These are phyloP conservation scores for Alternaria triticina DNA, from an alignment of 2,329 filamentous ascomycete genomes.

Conservation along the genomic window DNA sequence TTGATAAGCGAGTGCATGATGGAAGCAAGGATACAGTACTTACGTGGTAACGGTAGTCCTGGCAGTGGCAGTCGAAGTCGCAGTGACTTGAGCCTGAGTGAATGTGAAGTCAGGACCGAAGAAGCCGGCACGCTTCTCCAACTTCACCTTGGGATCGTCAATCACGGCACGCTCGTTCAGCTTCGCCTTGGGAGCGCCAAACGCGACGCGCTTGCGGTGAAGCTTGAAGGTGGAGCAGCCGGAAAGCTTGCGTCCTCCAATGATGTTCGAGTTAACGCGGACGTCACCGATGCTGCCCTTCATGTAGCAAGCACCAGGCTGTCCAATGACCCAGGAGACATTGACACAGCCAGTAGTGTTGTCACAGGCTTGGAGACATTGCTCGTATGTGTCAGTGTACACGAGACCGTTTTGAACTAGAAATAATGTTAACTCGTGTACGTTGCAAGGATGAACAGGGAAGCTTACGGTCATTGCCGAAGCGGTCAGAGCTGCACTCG, in stretches of 20 bases:
- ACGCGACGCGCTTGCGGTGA: slow-evolving; percentile 19
- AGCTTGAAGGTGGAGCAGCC: slow-evolving; percentile 13
- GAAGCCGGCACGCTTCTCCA: neutral
- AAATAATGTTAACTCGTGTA: neutral
- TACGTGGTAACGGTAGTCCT: neutral
- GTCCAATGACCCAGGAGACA: slow-evolving; percentile 23
- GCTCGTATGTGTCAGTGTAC: slow-evolving; percentile 12
- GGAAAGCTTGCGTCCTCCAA: slow-evolving; percentile 25
- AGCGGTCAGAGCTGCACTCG: slow-evolving; percentile 34
- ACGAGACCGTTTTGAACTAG: slow-evolving; percentile 15
- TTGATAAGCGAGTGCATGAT: neutral
- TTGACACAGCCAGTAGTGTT: slow-evolving; percentile 25
- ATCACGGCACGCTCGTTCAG: slow-evolving; percentile 13
- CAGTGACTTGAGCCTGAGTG: neutral
- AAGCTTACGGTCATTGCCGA: slow-evolving; percentile 26
- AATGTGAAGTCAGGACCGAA: slow-evolving; percentile 4
- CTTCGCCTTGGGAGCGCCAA: neutral
- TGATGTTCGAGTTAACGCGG: slow-evolving; percentile 17
- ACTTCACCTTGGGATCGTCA: neutral
- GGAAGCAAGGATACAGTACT: neutral
- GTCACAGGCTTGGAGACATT: slow-evolving; percentile 31
- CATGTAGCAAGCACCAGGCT: slow-evolving; percentile 32
- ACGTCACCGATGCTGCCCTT: slow-evolving; percentile 22
- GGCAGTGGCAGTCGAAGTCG: neutral
- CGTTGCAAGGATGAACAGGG: neutral